A percentile compares a stretch with the other conserved stretches of the same genome.
These are phyloP conservation scores for Diplodia mutila DNA, from an alignment of 2,329 filamentous ascomycete genomes.

Conservation along the genomic window DNA sequence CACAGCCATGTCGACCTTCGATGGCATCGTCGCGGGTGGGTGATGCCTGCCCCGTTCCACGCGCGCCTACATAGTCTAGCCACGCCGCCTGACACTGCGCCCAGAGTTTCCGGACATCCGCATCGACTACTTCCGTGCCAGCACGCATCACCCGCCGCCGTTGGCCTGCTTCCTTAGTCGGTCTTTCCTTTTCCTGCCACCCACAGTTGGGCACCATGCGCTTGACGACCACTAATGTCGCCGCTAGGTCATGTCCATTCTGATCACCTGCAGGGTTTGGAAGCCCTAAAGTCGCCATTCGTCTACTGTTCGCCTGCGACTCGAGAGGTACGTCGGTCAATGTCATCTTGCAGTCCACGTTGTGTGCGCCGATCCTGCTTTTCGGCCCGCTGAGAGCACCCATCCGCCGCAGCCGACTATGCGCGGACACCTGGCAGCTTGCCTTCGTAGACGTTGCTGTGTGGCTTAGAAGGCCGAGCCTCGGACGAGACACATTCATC, in stretches of 20 bases:
- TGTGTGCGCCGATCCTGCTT: slow-evolving; percentile 9
- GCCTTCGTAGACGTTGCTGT: slow-evolving; percentile 1
- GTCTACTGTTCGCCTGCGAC: slow-evolving; percentile 90
- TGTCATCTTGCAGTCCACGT: slow-evolving; percentile 14
- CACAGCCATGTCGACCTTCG: slow-evolving; percentile 72
- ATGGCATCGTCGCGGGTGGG: slow-evolving; percentile 62
- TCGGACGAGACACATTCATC: slow-evolving; percentile 5
- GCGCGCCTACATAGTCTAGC: background rate
- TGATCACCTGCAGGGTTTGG: slow-evolving; percentile 82
- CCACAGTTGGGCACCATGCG: background rate
- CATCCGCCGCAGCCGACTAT: slow-evolving; percentile 12
- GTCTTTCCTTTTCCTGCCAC: slow-evolving; percentile 12
- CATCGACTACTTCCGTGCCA: slow-evolving; percentile 79
- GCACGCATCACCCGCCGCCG: slow-evolving; percentile 60
- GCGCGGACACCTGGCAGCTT: slow-evolving; percentile 2
- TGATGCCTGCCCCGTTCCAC: slow-evolving; percentile 27
- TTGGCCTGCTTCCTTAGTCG: slow-evolving; percentile 78
- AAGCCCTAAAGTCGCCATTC: slow-evolving; percentile 76
- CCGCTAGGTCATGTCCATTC: slow-evolving; percentile 75
- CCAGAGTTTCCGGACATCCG: slow-evolving; percentile 78
- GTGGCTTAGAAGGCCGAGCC: background rate
- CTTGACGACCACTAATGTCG: background rate
- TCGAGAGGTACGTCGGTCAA: slow-evolving; percentile 57
- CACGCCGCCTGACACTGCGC: slow-evolving; percentile 5
- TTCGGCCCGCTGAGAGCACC: slow-evolving; percentile 10